Percentiles rank a stretch among this genome's conserved stretches.
Conservation (phyloP, 345 rosid species). For the Leavenworthia alabamica region DNA sequence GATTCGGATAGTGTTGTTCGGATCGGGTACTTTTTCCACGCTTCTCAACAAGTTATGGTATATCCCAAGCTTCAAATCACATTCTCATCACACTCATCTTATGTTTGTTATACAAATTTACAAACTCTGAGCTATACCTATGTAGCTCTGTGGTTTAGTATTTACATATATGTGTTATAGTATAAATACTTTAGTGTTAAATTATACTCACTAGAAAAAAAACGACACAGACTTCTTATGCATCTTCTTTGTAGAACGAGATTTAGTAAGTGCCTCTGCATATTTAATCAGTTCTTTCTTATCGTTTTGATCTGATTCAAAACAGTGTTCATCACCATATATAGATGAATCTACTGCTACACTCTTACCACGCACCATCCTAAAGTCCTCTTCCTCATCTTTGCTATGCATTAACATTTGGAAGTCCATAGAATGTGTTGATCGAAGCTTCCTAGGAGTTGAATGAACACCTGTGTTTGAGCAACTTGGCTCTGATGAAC, state of each 20-base stretch:
- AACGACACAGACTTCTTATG: slow-evolving; percentile 46
- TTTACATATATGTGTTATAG: neutral
- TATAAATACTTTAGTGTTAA: slow-evolving; percentile 5
- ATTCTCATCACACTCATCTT: neutral
- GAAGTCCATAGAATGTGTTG: slow-evolving; percentile 47
- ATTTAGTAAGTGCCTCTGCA: slow-evolving; percentile 50
- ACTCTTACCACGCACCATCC: slow-evolving; percentile 20
- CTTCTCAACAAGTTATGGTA: too few relatives aligned
- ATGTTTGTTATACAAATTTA: slow-evolving; percentile 18
- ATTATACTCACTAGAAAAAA: slow-evolving; percentile 18
- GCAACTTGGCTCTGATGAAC: slow-evolving; percentile 32
- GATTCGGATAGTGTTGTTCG: too few relatives aligned
- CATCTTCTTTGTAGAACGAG: slow-evolving; percentile 26
- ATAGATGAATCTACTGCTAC: slow-evolving; percentile 3
- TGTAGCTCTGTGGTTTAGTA: too few relatives aligned
- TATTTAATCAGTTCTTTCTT: slow-evolving; percentile 54
- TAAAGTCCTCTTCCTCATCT: slow-evolving; percentile 32
- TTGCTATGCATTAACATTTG: slow-evolving; percentile 35
- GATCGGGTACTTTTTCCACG: too few relatives aligned
- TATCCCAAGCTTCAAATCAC: neutral
- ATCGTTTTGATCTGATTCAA: neutral
- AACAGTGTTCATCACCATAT: neutral
- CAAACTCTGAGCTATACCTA: slow-evolving; percentile 14
- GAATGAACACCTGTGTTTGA: slow-evolving; percentile 29
- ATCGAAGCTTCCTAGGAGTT: slow-evolving; percentile 28